Evolutionary conservation across 139 green algal genomes (phyloP).

Genomic region (Chlorella vulgaris): DNA sequence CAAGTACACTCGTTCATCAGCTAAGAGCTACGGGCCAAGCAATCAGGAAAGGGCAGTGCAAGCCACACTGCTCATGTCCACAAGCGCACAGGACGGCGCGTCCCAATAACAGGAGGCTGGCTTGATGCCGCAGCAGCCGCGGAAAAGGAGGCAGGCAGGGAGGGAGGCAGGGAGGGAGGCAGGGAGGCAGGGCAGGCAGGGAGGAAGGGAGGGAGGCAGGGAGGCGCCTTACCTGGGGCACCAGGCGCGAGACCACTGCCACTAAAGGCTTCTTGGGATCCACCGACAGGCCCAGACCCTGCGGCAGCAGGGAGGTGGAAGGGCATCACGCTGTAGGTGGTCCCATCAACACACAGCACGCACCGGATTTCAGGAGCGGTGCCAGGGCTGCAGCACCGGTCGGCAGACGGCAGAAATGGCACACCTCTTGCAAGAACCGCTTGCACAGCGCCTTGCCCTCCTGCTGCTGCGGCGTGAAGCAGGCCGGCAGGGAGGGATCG

Average conservation of each 20-base stretch:
- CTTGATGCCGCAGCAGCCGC: too few species aligned
- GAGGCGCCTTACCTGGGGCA: conserved; percentile 52
- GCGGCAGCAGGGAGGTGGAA: background rate
- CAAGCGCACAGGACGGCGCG: too few species aligned
- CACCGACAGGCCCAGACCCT: conserved; percentile 81
- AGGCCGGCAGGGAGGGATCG: conserved; percentile 79
- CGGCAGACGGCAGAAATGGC: background rate
- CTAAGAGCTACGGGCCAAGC: too few species aligned
- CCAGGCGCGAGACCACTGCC: conserved; percentile 87
- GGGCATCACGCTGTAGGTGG: background rate
- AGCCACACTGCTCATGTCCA: too few species aligned
- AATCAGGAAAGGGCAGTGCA: too few species aligned
- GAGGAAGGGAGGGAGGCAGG: background rate
- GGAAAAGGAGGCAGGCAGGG: too few species aligned
- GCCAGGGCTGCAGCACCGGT: too few species aligned
- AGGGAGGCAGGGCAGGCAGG: too few species aligned
- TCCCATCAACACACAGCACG: background rate
- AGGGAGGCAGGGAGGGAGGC: too few species aligned
- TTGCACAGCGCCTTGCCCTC: conserved; percentile 91
- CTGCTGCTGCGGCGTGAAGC: conserved; percentile 64
- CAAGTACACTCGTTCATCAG: too few species aligned
- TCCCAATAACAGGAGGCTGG: too few species aligned
- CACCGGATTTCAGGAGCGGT: background rate
- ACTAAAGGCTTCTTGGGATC: conserved; percentile 84
- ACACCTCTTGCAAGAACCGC: conserved; percentile 67